Percentiles rank a stretch among this genome's conserved stretches.
Evolutionary conservation across 2,329 filamentous ascomycete species (phyloP).

Genomic region (Aulographum hederae): DNA sequence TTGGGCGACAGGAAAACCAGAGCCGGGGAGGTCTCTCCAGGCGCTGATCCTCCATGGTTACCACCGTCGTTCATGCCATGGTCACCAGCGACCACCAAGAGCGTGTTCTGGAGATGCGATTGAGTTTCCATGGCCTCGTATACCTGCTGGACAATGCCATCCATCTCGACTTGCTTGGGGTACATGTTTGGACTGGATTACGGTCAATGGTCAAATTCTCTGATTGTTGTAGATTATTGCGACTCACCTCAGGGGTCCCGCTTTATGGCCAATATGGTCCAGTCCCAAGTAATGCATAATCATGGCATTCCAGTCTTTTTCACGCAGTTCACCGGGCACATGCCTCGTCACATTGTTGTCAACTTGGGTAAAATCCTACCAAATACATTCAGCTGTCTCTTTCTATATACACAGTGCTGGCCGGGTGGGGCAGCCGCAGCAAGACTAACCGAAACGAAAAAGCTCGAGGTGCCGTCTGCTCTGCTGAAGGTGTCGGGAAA

Average conservation of each 20-base stretch:
- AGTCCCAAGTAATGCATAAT: constrained; percentile 89
- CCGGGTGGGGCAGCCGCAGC: neutral
- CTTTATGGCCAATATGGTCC: constrained; percentile 95
- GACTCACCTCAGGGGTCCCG: constrained; percentile 59
- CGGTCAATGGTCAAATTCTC: no score
- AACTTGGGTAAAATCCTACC: constrained; percentile 87
- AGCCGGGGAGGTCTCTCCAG: constrained; percentile 86
- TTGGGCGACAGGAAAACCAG: constrained; percentile 83
- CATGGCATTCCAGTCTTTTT: constrained; percentile 79
- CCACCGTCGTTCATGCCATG: constrained; percentile 99
- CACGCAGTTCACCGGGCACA: constrained; percentile 55
- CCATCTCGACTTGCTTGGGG: constrained; percentile 90
- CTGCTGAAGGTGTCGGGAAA: constrained; percentile 81
- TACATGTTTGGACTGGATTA: constrained; percentile 76
- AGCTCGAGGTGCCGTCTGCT: constrained; percentile 85
- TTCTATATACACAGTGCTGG: constrained; percentile 13
- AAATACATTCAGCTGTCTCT: constrained; percentile 11
- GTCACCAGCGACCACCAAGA: constrained; percentile 79
- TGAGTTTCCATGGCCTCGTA: constrained; percentile 57
- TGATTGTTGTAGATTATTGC: neutral
- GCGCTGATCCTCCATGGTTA: constrained; percentile 86
- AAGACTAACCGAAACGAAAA: constrained; percentile 77
- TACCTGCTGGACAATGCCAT: constrained; percentile 57
- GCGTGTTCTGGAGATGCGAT: constrained; percentile 53
- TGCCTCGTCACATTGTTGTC: constrained; percentile 95